These are phyloP conservation scores for Exophiala dermatitidis DNA, from an alignment of 2,329 filamentous ascomycete genomes.

Conservation along the genomic window DNA sequence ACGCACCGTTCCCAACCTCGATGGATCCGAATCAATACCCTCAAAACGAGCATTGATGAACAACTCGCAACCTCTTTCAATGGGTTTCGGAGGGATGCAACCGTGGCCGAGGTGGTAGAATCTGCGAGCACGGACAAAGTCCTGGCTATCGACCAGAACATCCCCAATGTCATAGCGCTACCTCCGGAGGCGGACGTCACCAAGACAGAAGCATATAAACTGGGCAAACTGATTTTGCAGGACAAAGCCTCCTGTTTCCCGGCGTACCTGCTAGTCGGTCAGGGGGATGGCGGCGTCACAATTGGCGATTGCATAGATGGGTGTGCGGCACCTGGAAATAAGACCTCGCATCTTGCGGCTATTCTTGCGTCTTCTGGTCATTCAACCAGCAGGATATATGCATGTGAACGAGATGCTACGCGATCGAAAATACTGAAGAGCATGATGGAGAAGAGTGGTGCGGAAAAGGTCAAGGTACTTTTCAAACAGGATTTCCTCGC, in stretches of 20 bases:
- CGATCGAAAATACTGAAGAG: constrained; percentile 70
- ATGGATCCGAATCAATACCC: constrained; percentile 82
- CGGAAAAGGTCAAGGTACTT: constrained; percentile 59
- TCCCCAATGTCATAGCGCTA: constrained; percentile 77
- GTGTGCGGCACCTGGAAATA: constrained; percentile 92
- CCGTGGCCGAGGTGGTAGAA: constrained; percentile 52
- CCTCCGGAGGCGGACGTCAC: constrained; percentile 65
- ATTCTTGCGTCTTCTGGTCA: constrained; percentile 46
- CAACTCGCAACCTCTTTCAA: constrained; percentile 71
- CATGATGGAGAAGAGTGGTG: constrained; percentile 76
- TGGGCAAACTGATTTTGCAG: constrained; percentile 78
- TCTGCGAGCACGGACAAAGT: constrained; percentile 36
- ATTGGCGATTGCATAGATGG: constrained; percentile 76
- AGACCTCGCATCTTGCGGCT: constrained; percentile 87
- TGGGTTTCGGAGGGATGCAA: constrained; percentile 49
- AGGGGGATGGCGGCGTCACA: constrained; percentile 41
- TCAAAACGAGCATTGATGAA: constrained; percentile 62
- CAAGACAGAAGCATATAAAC: constrained; percentile 63
- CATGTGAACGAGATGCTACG: constrained; percentile 67
- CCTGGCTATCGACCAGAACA: constrained; percentile 65
- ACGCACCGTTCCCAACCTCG: constrained; percentile 57
- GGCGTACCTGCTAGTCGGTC: constrained; percentile 69
- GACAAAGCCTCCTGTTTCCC: constrained; percentile 98
- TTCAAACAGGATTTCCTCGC: constrained; percentile 75
- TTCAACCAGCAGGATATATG: constrained; percentile 49